Conservation (phyloP, 2,329 filamentous ascomycete genomes). For the Bertia moriformis region DNA sequence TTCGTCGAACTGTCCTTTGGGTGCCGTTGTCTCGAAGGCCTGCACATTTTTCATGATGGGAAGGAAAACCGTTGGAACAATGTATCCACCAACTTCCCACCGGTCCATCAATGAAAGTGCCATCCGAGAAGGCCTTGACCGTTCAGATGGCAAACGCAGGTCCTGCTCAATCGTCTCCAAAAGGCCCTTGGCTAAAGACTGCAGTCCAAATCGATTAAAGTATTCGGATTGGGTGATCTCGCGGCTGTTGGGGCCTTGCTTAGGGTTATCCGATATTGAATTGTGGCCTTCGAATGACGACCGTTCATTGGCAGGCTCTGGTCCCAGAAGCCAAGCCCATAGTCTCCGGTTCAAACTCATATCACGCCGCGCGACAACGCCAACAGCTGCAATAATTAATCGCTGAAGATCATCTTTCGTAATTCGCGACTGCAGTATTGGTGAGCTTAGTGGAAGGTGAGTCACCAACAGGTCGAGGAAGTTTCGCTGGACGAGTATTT, state of each 20-base stretch:
- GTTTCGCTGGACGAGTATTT: slow-evolving; percentile 81
- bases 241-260: no score
- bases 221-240: slow-evolving; percentile 54
- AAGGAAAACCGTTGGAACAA: slow-evolving; percentile 79
- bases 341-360: slow-evolving; percentile 92
- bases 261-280: not conserved
- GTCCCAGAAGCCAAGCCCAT: slow-evolving; percentile 93
- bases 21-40: slow-evolving; percentile 53
- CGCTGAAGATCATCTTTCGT: slow-evolving; percentile 65
- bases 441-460: slow-evolving; percentile 72
- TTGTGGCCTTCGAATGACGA: slow-evolving; percentile 6
- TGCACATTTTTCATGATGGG: slow-evolving; percentile 71
- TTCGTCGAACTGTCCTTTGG: slow-evolving; percentile 64
- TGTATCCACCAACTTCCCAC: slow-evolving; percentile 86
- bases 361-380: slow-evolving; percentile 76
- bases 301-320: slow-evolving; percentile 39
- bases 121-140: slow-evolving; percentile 75
- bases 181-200: slow-evolving; percentile 59
- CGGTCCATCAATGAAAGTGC: slow-evolving; percentile 94
- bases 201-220: slow-evolving; percentile 67
- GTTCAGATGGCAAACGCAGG: slow-evolving; percentile 42
- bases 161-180: slow-evolving; percentile 58
- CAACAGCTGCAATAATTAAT: slow-evolving; percentile 67
- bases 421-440: slow-evolving; percentile 63
- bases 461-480: slow-evolving; percentile 87